Evolutionary conservation across 768 basidiomycete genomes (phyloP).

Genomic region (Termitomyces sp.): DNA sequence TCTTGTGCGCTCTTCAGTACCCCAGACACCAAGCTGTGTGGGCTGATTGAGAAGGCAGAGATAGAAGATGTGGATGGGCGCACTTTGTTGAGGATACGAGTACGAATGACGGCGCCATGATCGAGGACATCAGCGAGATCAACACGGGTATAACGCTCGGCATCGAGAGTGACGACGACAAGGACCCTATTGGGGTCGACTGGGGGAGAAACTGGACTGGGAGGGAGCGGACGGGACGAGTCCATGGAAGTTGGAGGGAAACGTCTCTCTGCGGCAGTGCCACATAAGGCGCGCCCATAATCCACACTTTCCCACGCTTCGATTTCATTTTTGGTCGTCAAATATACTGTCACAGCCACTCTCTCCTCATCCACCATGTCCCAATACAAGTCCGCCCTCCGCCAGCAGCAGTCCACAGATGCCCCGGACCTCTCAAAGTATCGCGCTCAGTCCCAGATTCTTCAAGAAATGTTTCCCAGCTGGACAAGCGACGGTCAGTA

Average conservation of each 20-base stretch:
- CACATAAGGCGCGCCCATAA: not conserved
- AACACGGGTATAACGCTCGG: conserved; percentile 16
- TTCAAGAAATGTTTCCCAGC: conserved; percentile 65
- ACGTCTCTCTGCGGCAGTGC: too few species aligned
- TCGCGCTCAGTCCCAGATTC: conserved; percentile 47
- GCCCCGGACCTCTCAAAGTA: conserved; percentile 37
- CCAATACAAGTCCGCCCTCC: conserved; percentile 45
- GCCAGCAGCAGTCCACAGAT: conserved; percentile 28
- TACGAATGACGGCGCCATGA: conserved; percentile 14
- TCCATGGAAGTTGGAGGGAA: not conserved
- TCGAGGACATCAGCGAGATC: conserved; percentile 15
- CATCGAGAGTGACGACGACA: conserved; percentile 14
- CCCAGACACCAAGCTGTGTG: conserved; percentile 13
- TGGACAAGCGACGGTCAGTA: conserved; percentile 65
- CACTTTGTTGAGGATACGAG: conserved; percentile 14
- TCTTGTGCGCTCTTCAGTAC: conserved; percentile 8
- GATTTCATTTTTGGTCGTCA: conserved; percentile 10
- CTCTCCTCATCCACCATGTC: conserved; percentile 35
- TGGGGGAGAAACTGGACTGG: conserved; percentile 4
- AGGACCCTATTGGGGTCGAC: conserved; percentile 6
- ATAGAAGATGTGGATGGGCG: not conserved
- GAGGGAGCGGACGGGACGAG: not conserved
- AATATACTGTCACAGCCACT: conserved; percentile 6
- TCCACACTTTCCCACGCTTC: conserved; percentile 15
- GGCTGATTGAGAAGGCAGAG: not conserved